Conservation (phyloP, 208 protist genomes). For the Leishmania lainsoni region DNA sequence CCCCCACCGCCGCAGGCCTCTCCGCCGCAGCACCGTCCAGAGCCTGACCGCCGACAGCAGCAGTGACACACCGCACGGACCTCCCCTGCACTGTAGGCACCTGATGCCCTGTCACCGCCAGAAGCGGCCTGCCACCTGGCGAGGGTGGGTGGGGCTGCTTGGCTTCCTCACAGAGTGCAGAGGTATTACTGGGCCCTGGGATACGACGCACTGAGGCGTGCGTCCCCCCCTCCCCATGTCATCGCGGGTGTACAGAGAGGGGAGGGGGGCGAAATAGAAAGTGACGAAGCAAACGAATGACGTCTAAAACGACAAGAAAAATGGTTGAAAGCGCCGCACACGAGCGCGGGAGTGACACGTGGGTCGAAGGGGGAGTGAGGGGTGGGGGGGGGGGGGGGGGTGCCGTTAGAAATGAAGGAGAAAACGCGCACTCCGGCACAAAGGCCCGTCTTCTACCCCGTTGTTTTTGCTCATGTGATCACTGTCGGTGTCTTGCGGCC, state of each 20-base stretch:
- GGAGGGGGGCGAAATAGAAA: too few relatives aligned
- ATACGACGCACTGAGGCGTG: not conserved
- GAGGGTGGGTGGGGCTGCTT: not conserved
- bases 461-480: slow-evolving; percentile 84
- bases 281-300: not conserved
- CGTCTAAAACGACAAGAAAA: not conserved
- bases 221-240: not conserved
- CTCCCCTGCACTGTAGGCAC: not conserved
- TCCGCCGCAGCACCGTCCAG: not conserved
- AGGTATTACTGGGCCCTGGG: not conserved
- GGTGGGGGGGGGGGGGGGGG: not conserved
- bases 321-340: not conserved
- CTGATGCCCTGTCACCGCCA: not conserved
- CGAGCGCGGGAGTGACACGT: not conserved
- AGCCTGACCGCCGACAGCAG: not conserved
- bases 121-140: not conserved
- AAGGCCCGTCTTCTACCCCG: not conserved
- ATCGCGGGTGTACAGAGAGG: not conserved
- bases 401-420: not conserved
- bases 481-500: slow-evolving; percentile 94
- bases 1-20: too few relatives aligned
- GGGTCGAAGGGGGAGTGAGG: not conserved
- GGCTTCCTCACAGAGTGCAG: not conserved
- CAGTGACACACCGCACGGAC: not conserved
- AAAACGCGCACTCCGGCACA: not conserved